Evolutionary conservation across 2,329 filamentous ascomycete genomes (phyloP), one percentile per base, ranked within the genome.

Genomic region (Hypocrella siamensis): DNA sequence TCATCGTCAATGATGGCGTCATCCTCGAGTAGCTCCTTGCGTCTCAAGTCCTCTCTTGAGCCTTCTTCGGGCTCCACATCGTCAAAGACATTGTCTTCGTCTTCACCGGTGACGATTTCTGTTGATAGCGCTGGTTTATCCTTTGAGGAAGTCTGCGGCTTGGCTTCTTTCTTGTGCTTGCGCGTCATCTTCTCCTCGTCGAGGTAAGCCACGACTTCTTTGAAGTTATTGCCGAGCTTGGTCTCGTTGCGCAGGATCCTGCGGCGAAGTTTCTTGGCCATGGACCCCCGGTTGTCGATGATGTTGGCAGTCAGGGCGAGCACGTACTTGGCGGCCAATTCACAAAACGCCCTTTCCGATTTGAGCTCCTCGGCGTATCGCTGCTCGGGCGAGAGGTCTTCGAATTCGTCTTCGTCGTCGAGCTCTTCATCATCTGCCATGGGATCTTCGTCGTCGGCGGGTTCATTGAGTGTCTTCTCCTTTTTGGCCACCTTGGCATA

Each of bases 271-370:
- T 70, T 72, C 19, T 72, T 75, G 7, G 67, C 67, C 19, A 70
- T 58, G 9, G 67, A 57, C 6, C 70, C 73, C 2, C 60, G 62
- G 26, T 63, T 58, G 47, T 92, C 84, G 31, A 94, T 62, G 26
- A 85, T 73, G 32, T 74, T 75, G 15, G 76, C 82, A 8, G 80
- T 63, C 16, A 93, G 75, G 10, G 78, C 79, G 26, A 93, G 69
- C 24, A 94, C 80, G 27, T 93, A 71, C 49, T 90, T 92, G 39
- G 75, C 79, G 0, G 86, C 77, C 17, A 94, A 63, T 44, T 88
- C 79, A 53, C 88, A 96, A 1, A 96, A 67, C 15, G 76, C 72
- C 48, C 88, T 79, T 54, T 96, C 90, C 0, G 84, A 75, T 36
- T 86, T 66, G 21, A 94, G 66, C 35, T 75, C 71, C 25, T 69